Percentiles rank a stretch among this genome's conserved stretches.
phyloP scores from a whole-genome alignment of 768 basidiomycete genomes.

The Royoungia palumana region DNA sequence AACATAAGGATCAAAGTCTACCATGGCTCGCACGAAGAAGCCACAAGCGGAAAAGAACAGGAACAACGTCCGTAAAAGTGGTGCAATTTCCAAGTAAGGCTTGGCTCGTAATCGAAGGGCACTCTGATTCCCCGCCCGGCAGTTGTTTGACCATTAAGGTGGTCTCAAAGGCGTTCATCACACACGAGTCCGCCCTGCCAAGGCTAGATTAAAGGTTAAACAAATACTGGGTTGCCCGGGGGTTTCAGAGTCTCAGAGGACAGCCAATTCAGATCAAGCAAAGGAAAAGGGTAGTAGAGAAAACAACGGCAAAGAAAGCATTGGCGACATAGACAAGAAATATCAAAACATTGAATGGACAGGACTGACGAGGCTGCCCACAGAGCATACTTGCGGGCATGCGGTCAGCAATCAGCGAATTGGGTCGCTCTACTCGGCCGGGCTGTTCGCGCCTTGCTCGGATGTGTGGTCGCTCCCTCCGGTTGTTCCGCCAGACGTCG shows the following conservation, averaged over 20 bases:
- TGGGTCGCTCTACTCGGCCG: slow-evolving; percentile 22
- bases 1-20: neutral
- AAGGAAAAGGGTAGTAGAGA: neutral
- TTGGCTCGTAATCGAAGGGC: slow-evolving; percentile 17
- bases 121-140: slow-evolving; percentile 17
- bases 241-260: slow-evolving; percentile 18
- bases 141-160: slow-evolving; percentile 31
- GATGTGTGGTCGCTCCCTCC: slow-evolving; percentile 28
- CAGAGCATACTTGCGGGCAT: neutral
- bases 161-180: slow-evolving; percentile 22
- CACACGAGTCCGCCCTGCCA: slow-evolving; percentile 10
- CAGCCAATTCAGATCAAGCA: slow-evolving; percentile 22
- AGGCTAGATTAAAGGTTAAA: slow-evolving; percentile 34
- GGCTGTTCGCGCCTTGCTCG: slow-evolving; percentile 23
- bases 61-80: neutral
- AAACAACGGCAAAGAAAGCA: slow-evolving; percentile 7
- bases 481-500: slow-evolving; percentile 23
- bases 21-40: neutral
- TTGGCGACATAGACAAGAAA: slow-evolving; percentile 10
- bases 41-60: neutral
- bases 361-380: neutral
- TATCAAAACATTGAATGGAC: slow-evolving; percentile 5
- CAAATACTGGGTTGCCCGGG: slow-evolving; percentile 19
- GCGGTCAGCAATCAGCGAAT: slow-evolving; percentile 7
- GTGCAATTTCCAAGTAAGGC: neutral